Evolutionary conservation across 352 stramenopile species (phyloP), one percentile per base, ranked within the genome.

Genomic region (Phytophthora ohioensis): DNA sequence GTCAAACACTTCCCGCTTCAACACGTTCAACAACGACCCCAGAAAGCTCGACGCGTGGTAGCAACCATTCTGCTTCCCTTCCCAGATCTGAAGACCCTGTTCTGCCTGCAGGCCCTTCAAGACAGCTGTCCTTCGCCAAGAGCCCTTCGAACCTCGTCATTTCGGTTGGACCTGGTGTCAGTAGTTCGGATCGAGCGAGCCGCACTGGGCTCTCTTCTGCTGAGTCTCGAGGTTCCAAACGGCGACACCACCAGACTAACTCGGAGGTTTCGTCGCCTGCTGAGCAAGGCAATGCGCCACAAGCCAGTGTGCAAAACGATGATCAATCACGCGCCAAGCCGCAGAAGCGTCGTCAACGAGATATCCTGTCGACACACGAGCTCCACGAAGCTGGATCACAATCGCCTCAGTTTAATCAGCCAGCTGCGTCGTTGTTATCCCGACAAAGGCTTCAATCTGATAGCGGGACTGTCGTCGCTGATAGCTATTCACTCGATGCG

Each of bases 81-180:
- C 43, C 49, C 9, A 55, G 42, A 45, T 42, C 64, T 13, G 31
- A 66, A 12, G 46, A 69, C 10, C 45, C 36, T 43, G 31, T 46
- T 51, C 15, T 56, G 35, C n/a, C 49, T 13, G 54, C 35, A 30
- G 42, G 54, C 17, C 31, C 56, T 39, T 54, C 61, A 56, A 27
- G 38, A 15, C 47, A 62, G 17, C 15, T 57, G 34, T 51, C 35
- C 2, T 48, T 58, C 36, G 21, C 34, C 15, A 66, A 67, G 35
- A 74, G 46, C 47, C 63, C 67, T 27, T 65, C 62, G 13, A 64
- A 71, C 17, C 47, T 70, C 15, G 59, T 62, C 52, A 69, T 72
- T 30, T 67, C 58, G 21, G 60, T 69, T 17, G 61, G 47, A 35
- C 30, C 31, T 64, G 39, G 38, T 32, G 38, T 11, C 5, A 36